Conservation (phyloP, 345 rosid species). For the rapeseed (Brassica napus) region Da-Ae NC_063447.1:56729501-56730000, state of each 20-base stretch:
- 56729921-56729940: conserved; percentile 5
- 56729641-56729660: neutral
- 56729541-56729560: conserved; percentile 12
- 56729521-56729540: conserved; percentile 56
- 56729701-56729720: no score
- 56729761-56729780: neutral
- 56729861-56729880: conserved; percentile 30
- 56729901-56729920: conserved; percentile 54
- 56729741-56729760: neutral
- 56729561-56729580: neutral
- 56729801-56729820: conserved; percentile 5
- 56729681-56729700: neutral
- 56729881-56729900: conserved; percentile 38
- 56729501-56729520: conserved; percentile 43
- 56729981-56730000: neutral
- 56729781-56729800: neutral
- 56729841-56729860: neutral
- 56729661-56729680: neutral
- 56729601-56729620: neutral
- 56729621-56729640: neutral
- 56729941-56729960: neutral
- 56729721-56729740: neutral
- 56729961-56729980: neutral
- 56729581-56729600: neutral
- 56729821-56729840: neutral